These are phyloP conservation scores for Auriculariales sp. DNA, from an alignment of 768 basidiomycete species.

Conservation along the genomic window DNA sequence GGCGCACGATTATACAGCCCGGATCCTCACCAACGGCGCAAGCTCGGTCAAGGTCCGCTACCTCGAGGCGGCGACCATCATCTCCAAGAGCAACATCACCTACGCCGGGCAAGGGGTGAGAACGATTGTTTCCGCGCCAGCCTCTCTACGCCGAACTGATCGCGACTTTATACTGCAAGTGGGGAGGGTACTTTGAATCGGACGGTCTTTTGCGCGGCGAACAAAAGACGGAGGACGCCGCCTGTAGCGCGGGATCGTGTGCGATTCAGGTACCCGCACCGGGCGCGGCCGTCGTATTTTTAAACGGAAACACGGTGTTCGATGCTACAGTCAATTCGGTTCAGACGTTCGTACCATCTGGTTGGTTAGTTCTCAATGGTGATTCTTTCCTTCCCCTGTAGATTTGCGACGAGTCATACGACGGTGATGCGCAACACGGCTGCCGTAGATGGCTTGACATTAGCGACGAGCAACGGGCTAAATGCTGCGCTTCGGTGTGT, in stretches of 20 bases:
- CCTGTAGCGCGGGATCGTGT: constrained; percentile 14
- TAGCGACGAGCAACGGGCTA: constrained; percentile 26
- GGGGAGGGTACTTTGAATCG: constrained; percentile 22
- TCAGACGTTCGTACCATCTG: not conserved
- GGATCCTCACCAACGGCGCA: constrained; percentile 24
- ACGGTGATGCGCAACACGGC: constrained; percentile 12
- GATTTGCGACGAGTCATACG: constrained; percentile 14
- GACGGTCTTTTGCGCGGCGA: constrained; percentile 23
- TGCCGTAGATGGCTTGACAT: constrained; percentile 19
- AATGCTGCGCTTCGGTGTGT: not conserved
- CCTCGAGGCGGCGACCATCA: not conserved
- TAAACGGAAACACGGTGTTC: constrained; percentile 10
- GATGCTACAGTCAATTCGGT: constrained; percentile 1
- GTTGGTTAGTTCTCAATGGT: not conserved
- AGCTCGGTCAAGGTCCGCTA: constrained; percentile 14
- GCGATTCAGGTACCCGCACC: constrained; percentile 16
- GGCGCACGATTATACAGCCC: constrained; percentile 22
- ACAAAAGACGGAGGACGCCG: constrained; percentile 10
- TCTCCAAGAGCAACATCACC: constrained; percentile 32
- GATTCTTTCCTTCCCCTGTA: not conserved
- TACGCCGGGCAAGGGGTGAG: constrained; percentile 64
- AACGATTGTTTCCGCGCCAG: too few relatives aligned
- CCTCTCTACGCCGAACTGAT: not conserved
- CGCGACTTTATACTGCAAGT: too few relatives aligned
- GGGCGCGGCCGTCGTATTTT: constrained; percentile 15